Percentiles rank a stretch among this genome's conserved stretches.
phyloP scores from a whole-genome alignment of 2,329 filamentous ascomycete species.

The Pseudocercospora musae region DNA sequence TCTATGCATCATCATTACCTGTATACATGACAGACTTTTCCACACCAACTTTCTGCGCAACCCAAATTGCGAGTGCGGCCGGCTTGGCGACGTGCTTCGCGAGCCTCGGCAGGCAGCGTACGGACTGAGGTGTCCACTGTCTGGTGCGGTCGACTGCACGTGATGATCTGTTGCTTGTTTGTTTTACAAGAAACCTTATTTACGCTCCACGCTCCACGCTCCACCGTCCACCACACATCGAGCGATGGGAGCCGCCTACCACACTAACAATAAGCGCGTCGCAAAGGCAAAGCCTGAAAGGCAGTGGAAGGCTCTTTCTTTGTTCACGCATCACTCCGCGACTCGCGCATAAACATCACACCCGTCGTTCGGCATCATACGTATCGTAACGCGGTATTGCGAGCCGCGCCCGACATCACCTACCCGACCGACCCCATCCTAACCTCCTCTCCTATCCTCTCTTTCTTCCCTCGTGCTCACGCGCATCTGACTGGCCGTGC shows the following conservation, averaged over 20 bases:
- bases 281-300: too few relatives aligned
- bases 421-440: too few relatives aligned
- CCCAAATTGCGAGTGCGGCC: neutral
- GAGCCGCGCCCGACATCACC: neutral
- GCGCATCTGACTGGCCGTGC: neutral
- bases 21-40: neutral
- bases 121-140: too few relatives aligned
- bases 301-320: too few relatives aligned
- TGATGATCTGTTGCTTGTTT: too few relatives aligned
- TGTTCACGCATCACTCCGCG: neutral
- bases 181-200: neutral
- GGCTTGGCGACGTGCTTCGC: neutral
- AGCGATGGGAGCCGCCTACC: neutral
- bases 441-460: too few relatives aligned
- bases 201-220: neutral
- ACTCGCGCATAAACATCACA: too few relatives aligned
- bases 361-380: too few relatives aligned
- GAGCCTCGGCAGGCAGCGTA: too few relatives aligned
- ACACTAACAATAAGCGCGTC: neutral
- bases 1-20: constrained; percentile 2
- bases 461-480: neutral
- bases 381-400: neutral
- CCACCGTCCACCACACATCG: too few relatives aligned
- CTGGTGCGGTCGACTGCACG: too few relatives aligned
- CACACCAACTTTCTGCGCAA: neutral